Evolutionary conservation across 164 flowering plant species (phyloP).

Genomic region (Stephania cephalantha): DNA sequence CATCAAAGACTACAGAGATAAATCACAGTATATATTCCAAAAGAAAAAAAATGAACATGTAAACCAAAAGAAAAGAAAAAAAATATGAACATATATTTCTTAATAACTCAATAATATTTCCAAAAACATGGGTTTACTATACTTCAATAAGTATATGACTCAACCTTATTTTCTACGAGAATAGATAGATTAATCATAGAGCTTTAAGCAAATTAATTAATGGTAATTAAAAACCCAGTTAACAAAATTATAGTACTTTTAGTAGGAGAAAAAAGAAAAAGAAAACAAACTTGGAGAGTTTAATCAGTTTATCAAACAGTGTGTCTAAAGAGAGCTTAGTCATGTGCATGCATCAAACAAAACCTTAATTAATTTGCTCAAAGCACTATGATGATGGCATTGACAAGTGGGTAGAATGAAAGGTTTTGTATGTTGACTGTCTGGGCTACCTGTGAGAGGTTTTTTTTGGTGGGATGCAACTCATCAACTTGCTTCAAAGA

Average conservation of each 20-base stretch:
- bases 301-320: not conserved
- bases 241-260: too few species aligned
- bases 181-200: too few species aligned
- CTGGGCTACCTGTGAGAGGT: not conserved
- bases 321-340: not conserved
- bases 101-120: not conserved
- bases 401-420: not conserved
- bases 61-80: too few species aligned
- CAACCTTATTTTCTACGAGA: too few species aligned
- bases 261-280: too few species aligned
- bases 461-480: not conserved
- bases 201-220: too few species aligned
- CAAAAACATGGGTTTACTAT: too few species aligned
- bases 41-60: not conserved
- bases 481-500: too few species aligned
- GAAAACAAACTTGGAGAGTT: too few species aligned
- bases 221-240: too few species aligned
- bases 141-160: too few species aligned
- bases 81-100: too few species aligned
- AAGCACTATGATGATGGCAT: slow-evolving; percentile 4
- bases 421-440: not conserved
- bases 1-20: not conserved
- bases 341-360: not conserved
- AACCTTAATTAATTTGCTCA: not conserved
- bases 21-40: not conserved